A percentile compares a stretch with the other conserved stretches of the same genome.
These are phyloP conservation scores for Diutina neorugosa DNA, from an alignment of 1,139 yeast species.

Conservation along the genomic window DNA sequence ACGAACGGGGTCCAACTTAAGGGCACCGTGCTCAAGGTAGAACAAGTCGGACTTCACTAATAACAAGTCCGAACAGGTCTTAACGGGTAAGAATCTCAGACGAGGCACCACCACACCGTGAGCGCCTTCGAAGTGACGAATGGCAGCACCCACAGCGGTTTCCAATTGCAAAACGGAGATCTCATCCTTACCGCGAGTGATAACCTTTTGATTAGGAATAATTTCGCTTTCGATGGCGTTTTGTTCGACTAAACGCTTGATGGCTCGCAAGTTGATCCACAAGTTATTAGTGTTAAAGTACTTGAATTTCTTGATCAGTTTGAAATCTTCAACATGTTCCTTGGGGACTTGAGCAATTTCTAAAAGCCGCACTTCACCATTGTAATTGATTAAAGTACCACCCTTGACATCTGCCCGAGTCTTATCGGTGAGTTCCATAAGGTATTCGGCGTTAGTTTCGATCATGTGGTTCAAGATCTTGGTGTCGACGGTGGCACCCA, in stretches of 20 bases:
- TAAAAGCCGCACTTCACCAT: slow-evolving; percentile 85
- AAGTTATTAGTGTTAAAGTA: slow-evolving; percentile 96
- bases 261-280: slow-evolving; percentile 93
- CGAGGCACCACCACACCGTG: slow-evolving; percentile 98
- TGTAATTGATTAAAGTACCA: slow-evolving; percentile 94
- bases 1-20: slow-evolving; percentile 72
- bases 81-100: slow-evolving; percentile 94
- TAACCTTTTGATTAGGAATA: slow-evolving; percentile 85
- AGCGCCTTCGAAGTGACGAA: slow-evolving; percentile 88
- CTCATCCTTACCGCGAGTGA: slow-evolving; percentile 65
- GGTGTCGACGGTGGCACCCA: slow-evolving; percentile 96
- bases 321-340: slow-evolving; percentile 97
- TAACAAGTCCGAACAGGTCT: slow-evolving; percentile 89
- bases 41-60: slow-evolving; percentile 95
- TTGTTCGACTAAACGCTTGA: slow-evolving; percentile 81
- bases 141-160: slow-evolving; percentile 99
- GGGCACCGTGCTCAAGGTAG: slow-evolving; percentile 83
- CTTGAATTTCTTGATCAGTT: slow-evolving; percentile 93
- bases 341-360: slow-evolving; percentile 99
- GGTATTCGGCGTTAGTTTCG: slow-evolving; percentile 83
- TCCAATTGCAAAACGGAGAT: slow-evolving; percentile 87
- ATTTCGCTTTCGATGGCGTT: slow-evolving; percentile 83
- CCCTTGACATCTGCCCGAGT: slow-evolving; percentile 99
- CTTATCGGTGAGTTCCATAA: slow-evolving; percentile 97
- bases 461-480: slow-evolving; percentile 87